Evolutionary conservation across 495 filamentous ascomycete genomes (phyloP), one percentile per base, ranked within the genome.

Genomic region (Penicilliopsis zonata): DNA sequence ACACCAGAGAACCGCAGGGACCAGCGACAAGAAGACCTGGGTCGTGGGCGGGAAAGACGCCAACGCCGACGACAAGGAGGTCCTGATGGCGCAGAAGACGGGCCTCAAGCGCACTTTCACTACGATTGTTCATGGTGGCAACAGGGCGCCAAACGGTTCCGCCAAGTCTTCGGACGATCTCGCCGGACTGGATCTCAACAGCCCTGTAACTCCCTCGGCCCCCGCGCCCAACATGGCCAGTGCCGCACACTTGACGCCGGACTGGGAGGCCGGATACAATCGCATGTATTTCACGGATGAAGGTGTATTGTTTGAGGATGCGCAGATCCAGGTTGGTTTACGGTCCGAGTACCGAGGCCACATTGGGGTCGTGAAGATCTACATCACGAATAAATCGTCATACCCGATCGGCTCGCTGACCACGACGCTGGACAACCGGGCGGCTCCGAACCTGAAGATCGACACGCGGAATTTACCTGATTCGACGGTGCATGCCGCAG

Each of bases 21-120:
- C 84, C 2, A 88, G 79, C 44, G 92, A 96, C 52, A 93, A 86
- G 59, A 71, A 90, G 36, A 96, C 90, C 0, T 98, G 88, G 87
- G 80, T 94, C 15, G 81, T 96, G 20, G 86, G 86, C 28, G 88
- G 86, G 28, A 93, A 88, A 61, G 86, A 86, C 46, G 86, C 88
- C 25, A 94, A 94, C 49, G 65, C 72, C 1, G 85, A 93, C 44
- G 64, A 72, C 34, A 71, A 76, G 26, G 87, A 92, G 49, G 71
- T 92, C 38, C 77, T 75, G 25, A 67, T 95, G 50, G 82, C 76
- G 28, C 86, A 88, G 53, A 78, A 78, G 35, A 77, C 77, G 6
- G 82, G 81, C 15, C 69, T 94, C 24, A 90, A 86, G 55, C 81
- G 90, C 31, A 80, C 83, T 3, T 94, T 95, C 46, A 75, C 65